phyloP scores from a whole-genome alignment of 192 early-diverging fungal genomes.

The Chytriomyces sp. region DNA sequence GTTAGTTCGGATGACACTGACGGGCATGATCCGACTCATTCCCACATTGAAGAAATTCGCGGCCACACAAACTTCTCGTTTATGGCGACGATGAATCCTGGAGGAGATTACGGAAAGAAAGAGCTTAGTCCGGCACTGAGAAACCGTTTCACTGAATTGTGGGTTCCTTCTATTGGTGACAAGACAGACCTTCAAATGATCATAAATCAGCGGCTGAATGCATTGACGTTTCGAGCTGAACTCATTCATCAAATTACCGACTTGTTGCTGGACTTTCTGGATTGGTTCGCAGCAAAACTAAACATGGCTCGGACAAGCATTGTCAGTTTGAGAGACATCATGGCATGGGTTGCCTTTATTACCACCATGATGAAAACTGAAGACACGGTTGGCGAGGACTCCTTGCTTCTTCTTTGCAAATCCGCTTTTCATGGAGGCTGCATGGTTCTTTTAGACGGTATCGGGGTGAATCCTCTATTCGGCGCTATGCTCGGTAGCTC shows the following conservation, averaged over 20 bases:
- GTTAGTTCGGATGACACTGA: conserved; percentile 7
- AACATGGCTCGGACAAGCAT: conserved; percentile 57
- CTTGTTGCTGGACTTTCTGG: conserved; percentile 81
- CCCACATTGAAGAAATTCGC: conserved; percentile 71
- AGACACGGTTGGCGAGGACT: neutral
- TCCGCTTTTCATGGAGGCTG: conserved; percentile 88
- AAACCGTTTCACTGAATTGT: conserved; percentile 98
- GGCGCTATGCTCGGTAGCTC: conserved; percentile 39
- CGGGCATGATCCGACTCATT: conserved; percentile 10
- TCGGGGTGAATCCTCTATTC: conserved; percentile 78
- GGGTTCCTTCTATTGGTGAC: conserved; percentile 89
- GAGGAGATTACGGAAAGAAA: conserved; percentile 98
- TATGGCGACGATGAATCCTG: conserved; percentile 99
- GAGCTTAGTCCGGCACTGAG: conserved; percentile 96
- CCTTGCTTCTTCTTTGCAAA: conserved; percentile 22
- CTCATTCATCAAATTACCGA: conserved; percentile 22
- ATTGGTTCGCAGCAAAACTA: conserved; percentile 72
- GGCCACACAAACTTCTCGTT: conserved; percentile 82
- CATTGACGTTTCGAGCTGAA: neutral
- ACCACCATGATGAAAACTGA: conserved; percentile 38
- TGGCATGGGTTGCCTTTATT: conserved; percentile 92
- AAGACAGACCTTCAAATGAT: conserved; percentile 71
- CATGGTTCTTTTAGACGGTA: conserved; percentile 87
- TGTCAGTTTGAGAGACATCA: conserved; percentile 87
- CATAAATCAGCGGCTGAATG: conserved; percentile 31